A percentile compares a stretch with the other conserved stretches of the same genome.
phyloP scores from a whole-genome alignment of 306 rosid species.

The Echinosophora koreensis region DNA sequence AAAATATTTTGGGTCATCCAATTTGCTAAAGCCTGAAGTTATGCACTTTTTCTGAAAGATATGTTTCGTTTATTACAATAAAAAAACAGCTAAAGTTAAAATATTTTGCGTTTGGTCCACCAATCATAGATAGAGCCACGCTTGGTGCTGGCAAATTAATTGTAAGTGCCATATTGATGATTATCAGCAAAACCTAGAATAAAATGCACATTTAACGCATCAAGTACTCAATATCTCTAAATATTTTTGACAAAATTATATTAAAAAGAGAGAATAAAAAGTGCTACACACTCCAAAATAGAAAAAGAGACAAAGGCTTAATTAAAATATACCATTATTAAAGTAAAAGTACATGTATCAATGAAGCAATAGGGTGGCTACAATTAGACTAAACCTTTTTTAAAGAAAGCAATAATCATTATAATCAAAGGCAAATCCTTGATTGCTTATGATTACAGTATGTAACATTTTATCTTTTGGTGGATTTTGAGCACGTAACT shows the following conservation, averaged over 20 bases:
- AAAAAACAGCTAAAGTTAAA: slow-evolving; percentile 1
- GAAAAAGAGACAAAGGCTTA: not conserved
- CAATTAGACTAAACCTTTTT: not conserved
- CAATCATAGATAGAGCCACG: slow-evolving; percentile 3
- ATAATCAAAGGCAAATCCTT: not conserved
- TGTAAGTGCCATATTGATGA: slow-evolving; percentile 16
- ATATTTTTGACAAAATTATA: slow-evolving; percentile 1
- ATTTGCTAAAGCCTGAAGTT: not conserved
- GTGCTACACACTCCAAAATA: slow-evolving; percentile 5
- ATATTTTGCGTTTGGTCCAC: slow-evolving; percentile 38
- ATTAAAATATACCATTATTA: slow-evolving; percentile 10
- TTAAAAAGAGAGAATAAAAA: not conserved
- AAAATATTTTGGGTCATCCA: slow-evolving; percentile 28
- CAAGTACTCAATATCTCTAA: not conserved
- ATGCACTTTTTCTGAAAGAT: not conserved
- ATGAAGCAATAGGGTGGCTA: slow-evolving; percentile 18
- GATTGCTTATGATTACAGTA: slow-evolving; percentile 6
- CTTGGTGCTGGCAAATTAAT: slow-evolving; percentile 8
- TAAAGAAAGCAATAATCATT: not conserved
- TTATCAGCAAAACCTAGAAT: slow-evolving; percentile 22
- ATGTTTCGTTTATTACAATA: slow-evolving; percentile 18
- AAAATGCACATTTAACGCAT: slow-evolving; percentile 15
- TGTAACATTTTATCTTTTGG: not conserved
- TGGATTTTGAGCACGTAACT: not conserved
- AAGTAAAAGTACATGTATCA: not conserved